Conservation (phyloP, 2,329 filamentous ascomycete species). For the Sclerotinia nivalis region DNA sequence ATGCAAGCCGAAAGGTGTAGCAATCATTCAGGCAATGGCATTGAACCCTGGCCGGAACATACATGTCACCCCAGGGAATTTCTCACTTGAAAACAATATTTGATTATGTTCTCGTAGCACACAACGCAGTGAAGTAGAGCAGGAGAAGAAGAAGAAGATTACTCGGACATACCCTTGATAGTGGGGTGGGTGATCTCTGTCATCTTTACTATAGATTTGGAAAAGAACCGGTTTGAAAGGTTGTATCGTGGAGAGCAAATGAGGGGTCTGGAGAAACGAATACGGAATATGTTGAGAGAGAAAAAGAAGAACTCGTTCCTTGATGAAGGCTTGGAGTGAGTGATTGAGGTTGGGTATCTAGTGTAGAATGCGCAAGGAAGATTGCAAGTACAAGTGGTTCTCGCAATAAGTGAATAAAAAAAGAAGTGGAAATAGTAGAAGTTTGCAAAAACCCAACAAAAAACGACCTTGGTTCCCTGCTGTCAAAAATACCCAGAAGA, state of each 20-base stretch:
- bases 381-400: background rate
- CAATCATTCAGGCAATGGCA: background rate
- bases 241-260: background rate
- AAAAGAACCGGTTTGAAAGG: conserved; percentile 1
- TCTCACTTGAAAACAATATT: conserved; percentile 18
- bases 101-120: background rate
- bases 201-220: conserved; percentile 42
- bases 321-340: background rate
- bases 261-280: conserved; percentile 1
- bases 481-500: conserved; percentile 6
- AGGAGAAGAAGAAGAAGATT: background rate
- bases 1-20: conserved; percentile 13
- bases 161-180: conserved; percentile 54
- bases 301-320: background rate
- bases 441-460: background rate
- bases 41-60: background rate
- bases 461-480: background rate
- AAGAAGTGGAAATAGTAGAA: background rate
- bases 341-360: background rate
- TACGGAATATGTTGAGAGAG: conserved; percentile 4
- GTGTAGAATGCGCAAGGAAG: background rate
- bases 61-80: background rate
- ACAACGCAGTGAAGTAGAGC: background rate
- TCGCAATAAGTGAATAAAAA: background rate
- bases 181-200: conserved; percentile 58